These are phyloP conservation scores for Dittrichia graveolens DNA, from an alignment of 129 eudicot genomes.

Conservation along the genomic window DNA sequence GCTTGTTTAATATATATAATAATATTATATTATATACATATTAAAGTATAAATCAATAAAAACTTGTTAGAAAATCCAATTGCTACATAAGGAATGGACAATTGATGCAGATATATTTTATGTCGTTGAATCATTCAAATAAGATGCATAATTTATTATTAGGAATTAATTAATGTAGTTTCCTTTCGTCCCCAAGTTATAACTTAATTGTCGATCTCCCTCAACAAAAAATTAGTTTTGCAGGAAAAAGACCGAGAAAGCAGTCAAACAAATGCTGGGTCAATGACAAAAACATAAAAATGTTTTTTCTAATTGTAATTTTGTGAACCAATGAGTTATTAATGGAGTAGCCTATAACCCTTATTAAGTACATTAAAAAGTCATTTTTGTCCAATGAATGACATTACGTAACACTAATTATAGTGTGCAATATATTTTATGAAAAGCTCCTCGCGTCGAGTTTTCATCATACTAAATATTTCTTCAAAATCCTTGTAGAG, in stretches of 20 bases:
- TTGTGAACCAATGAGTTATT: background rate
- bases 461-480: no score
- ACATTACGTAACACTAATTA: no score
- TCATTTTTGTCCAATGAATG: no score
- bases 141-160: constrained; percentile 9
- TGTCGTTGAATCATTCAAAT: constrained; percentile 23
- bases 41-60: background rate
- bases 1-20: no score
- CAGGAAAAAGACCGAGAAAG: constrained; percentile 2
- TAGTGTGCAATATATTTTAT: no score
- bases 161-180: background rate
- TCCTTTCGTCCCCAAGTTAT: background rate
- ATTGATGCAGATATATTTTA: background rate
- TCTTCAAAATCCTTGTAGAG: no score
- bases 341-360: background rate
- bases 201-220: background rate
- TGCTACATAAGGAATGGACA: background rate
- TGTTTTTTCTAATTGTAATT: background rate
- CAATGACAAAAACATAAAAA: constrained; percentile 13
- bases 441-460: no score
- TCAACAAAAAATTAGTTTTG: background rate
- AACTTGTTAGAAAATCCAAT: background rate
- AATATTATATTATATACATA: no score
- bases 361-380: background rate
- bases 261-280: background rate